Evolutionary conservation across 1,284 basidiomycete genomes (phyloP).

Genomic region (Ustilago lituana): DNA sequence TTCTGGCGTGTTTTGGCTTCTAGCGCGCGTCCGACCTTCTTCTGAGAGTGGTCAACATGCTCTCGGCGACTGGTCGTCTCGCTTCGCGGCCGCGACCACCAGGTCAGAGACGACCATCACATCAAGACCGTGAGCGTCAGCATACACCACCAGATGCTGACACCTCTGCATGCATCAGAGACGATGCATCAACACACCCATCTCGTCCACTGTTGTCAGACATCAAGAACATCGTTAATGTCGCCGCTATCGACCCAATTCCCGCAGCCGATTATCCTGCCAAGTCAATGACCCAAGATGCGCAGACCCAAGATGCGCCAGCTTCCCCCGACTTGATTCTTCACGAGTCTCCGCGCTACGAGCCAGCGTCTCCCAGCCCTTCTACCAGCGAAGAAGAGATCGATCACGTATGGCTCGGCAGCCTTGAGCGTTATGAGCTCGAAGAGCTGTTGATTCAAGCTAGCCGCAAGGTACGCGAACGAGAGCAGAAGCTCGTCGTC

Average conservation of each 20-base stretch:
- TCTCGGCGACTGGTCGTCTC: constrained; percentile 1
- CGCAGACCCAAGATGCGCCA: no score
- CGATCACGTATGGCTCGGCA: constrained; percentile 46
- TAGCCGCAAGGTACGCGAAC: constrained; percentile 53
- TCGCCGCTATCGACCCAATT: not conserved
- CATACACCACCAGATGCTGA: not conserved
- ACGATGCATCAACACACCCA: not conserved
- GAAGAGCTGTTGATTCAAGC: constrained; percentile 55
- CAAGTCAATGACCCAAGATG: no score
- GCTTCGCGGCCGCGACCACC: constrained; percentile 12
- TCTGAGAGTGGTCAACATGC: not conserved
- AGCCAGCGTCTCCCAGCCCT: constrained; percentile 3
- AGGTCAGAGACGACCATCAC: constrained; percentile 1
- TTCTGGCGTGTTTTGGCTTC: not conserved
- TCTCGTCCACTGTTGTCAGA: constrained; percentile 16
- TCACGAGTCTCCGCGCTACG: not conserved
- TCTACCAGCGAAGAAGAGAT: constrained; percentile 19
- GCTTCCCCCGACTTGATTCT: no score
- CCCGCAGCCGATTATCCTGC: no score
- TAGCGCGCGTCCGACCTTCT: not conserved
- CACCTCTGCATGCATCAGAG: not conserved
- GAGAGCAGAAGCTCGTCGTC: constrained; percentile 57
- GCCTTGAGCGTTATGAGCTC: constrained; percentile 54
- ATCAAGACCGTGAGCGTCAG: not conserved
- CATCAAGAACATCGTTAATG: constrained; percentile 8